Evolutionary conservation across 352 stramenopile species (phyloP).

Genomic region (Phytopythium aichiense): DNA sequence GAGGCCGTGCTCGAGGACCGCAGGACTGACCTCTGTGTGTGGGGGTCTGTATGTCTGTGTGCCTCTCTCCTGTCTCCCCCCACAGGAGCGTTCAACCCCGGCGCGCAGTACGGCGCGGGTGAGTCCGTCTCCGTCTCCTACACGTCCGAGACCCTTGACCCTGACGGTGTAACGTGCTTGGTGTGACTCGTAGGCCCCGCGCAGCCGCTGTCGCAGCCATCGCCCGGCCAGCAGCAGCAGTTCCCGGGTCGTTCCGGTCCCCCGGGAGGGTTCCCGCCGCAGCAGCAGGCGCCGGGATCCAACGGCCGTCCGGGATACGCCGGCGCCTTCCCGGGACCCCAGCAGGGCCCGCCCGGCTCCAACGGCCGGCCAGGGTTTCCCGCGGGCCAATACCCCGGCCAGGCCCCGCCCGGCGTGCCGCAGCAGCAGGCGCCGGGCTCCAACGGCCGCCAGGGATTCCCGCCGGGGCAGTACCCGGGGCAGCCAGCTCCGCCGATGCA

Average conservation of each 20-base stretch:
- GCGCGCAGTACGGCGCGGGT: constrained; percentile 16
- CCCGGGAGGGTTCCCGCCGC: constrained; percentile 3
- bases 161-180: background rate
- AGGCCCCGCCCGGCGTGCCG: background rate
- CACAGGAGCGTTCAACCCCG: constrained; percentile 4
- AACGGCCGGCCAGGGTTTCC: constrained; percentile 8
- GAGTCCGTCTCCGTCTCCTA: background rate
- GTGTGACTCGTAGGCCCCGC: background rate
- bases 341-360: background rate
- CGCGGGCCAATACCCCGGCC: background rate
- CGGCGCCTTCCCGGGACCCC: constrained; percentile 4
- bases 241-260: constrained; percentile 12
- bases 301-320: constrained; percentile 7
- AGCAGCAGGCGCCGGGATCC: constrained; percentile 5
- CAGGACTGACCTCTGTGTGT: background rate
- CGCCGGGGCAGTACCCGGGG: background rate
- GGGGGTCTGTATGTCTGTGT: background rate
- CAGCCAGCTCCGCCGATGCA: constrained; percentile 17
- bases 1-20: too few species aligned
- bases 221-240: constrained; percentile 28
- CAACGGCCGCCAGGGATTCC: constrained; percentile 3
- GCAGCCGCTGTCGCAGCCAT: constrained; percentile 11
- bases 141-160: too few species aligned
- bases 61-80: background rate
- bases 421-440: constrained; percentile 5